Evolutionary conservation across 495 filamentous ascomycete species (phyloP), one percentile per base, ranked within the genome.

Genomic region (Lasiosphaeris hirsuta): DNA sequence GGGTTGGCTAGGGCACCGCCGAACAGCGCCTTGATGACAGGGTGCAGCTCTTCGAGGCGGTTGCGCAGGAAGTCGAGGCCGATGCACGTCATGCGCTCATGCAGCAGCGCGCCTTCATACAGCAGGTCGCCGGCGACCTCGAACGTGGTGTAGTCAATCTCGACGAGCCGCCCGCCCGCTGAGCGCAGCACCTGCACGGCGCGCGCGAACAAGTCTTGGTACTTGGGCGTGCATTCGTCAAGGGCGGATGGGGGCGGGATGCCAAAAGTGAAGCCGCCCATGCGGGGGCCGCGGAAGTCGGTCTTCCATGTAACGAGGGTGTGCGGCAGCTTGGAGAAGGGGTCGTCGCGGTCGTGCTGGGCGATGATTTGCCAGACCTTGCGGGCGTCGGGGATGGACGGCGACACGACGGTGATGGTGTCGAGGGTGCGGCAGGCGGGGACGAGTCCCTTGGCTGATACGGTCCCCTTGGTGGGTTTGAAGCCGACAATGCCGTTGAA

Each of bases 401-500:
- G 60, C 2, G 84, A 76, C 49, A 84, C 74, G 51, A 87, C 76
- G 3, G 84, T 78, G 37, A 86, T 78, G 54, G 81, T 85, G 67
- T 88, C 85, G 11, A 86, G 74, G 2, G 76, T 82, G n/a, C 77
- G 69, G 60, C 81, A 87, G 23, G 85, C 85, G 11, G 85, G 85
- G 11, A 77, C 74, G 3, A 86, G 77, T 4, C 85, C 85, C 4
- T 68, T 62, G 17, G 80, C 77, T 3, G 81, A 83, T 40, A 88
- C 69, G 3, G 82, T 81, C 10, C 85, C 84, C 52, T 83, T 80
- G 2, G 85, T 88, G 2, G 85, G 85, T 60, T 88, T 88, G 68
- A 82, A 84, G 13, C 85, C 85, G n/a, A 85, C 76, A 35, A 88
- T 70, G 30, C 82, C 82, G 65, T 86, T 87, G 68, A 85, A 83